A percentile compares a stretch with the other conserved stretches of the same genome.
These are phyloP conservation scores for Sedum album DNA, from an alignment of 164 flowering plant species.

Conservation along the genomic window DNA sequence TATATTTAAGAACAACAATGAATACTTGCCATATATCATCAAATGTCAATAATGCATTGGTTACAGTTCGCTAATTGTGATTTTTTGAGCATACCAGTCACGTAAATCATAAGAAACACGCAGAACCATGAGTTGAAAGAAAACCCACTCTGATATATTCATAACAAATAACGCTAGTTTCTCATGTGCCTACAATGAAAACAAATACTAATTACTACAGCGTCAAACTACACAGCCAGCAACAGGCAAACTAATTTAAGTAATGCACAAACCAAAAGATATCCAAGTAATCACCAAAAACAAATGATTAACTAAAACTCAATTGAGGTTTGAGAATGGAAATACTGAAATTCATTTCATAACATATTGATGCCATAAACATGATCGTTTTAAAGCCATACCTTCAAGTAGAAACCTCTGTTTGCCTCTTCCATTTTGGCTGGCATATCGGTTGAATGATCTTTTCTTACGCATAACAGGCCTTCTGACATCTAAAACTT, in stretches of 20 bases:
- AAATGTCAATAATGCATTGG: too few species aligned
- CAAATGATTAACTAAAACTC: too few species aligned
- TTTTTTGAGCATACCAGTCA: too few species aligned
- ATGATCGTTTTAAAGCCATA: neutral
- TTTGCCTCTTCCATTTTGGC: slow-evolving; percentile 5
- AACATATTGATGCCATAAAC: neutral
- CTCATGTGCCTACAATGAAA: neutral
- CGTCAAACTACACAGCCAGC: too few species aligned
- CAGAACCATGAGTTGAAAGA: neutral
- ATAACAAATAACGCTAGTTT: neutral
- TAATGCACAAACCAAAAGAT: neutral
- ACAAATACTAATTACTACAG: too few species aligned
- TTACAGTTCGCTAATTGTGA: neutral
- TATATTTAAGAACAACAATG: slow-evolving; percentile 21
- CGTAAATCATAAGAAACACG: neutral
- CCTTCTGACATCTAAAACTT: neutral
- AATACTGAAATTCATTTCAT: neutral
- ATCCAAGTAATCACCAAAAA: too few species aligned
- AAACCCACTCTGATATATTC: neutral
- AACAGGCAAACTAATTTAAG: too few species aligned
- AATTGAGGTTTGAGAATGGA: neutral
- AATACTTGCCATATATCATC: slow-evolving; percentile 1
- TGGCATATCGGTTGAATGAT: neutral
- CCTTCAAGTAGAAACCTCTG: neutral
- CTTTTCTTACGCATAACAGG: slow-evolving; percentile 5